Conservation (phyloP, 163 green algal genomes). For the Scenedesmus sp. region DNA sequence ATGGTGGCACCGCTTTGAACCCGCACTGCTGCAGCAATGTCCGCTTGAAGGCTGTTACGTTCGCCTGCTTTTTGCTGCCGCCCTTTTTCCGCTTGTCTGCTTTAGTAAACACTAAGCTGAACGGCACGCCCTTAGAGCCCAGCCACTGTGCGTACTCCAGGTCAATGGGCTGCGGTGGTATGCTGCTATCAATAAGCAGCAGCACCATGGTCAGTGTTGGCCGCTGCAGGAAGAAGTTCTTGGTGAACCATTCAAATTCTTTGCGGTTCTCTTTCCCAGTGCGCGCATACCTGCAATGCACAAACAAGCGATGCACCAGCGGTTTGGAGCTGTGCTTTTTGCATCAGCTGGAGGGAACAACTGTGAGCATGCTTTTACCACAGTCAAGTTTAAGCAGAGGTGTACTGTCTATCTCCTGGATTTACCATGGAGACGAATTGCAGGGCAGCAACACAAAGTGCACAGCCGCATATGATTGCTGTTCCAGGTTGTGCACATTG, state of each 20-base stretch:
- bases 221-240: constrained; percentile 76
- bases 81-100: constrained; percentile 86
- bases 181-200: constrained; percentile 94
- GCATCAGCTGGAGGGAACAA: neutral
- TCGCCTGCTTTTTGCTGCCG: constrained; percentile 62
- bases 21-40: constrained; percentile 55
- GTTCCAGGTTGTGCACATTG: neutral
- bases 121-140: constrained; percentile 65
- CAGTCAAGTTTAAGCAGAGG: neutral
- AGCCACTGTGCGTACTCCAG: constrained; percentile 92
- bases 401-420: too few species aligned
- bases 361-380: neutral
- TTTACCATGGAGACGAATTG: too few species aligned
- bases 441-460: neutral
- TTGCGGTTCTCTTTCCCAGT: constrained; percentile 49
- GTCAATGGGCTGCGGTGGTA: constrained; percentile 89
- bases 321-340: too few species aligned
- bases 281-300: constrained; percentile 47
- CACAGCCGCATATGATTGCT: too few species aligned
- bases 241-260: constrained; percentile 57
- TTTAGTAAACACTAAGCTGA: constrained; percentile 91
- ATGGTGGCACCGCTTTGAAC: constrained; percentile 62
- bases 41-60: constrained; percentile 77
- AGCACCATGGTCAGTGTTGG: constrained; percentile 92
- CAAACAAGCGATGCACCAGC: neutral